Evolutionary conservation across 129 eudicot species (phyloP).

Genomic region (Mikania micrantha): DNA sequence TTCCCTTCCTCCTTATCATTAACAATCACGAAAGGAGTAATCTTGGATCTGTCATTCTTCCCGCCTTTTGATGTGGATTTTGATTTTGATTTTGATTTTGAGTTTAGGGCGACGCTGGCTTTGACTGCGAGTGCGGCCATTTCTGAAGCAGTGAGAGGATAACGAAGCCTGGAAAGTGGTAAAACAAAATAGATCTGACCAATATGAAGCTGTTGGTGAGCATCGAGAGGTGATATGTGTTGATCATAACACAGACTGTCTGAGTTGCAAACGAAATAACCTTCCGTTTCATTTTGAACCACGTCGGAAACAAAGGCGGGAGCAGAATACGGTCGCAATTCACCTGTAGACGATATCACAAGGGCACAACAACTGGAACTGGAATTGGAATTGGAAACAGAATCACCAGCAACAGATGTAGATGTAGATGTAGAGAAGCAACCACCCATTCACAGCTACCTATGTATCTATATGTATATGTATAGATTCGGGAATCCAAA

Average conservation of each 20-base stretch:
- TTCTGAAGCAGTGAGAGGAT: slow-evolving; percentile 51
- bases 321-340: slow-evolving; percentile 30
- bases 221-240: slow-evolving; percentile 28
- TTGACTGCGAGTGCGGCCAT: slow-evolving; percentile 82
- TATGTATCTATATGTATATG: not conserved
- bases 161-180: slow-evolving; percentile 35
- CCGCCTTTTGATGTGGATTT: no score
- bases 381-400: not conserved
- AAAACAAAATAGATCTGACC: slow-evolving; percentile 61
- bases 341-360: slow-evolving; percentile 23
- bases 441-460: slow-evolving; percentile 11
- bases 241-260: slow-evolving; percentile 56
- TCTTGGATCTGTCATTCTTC: not conserved
- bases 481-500: not conserved
- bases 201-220: slow-evolving; percentile 32
- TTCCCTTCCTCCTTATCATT: slow-evolving; percentile 10
- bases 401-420: not conserved
- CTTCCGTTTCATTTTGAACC: not conserved
- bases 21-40: slow-evolving; percentile 20
- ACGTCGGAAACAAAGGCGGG: slow-evolving; percentile 34
- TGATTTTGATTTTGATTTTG: not conserved
- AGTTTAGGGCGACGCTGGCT: slow-evolving; percentile 54
- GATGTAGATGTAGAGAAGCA: no score
- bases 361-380: no score
- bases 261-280: slow-evolving; percentile 53